Evolutionary conservation across 2,329 filamentous ascomycete species (phyloP).

Genomic region (Botrytis squamosa): DNA sequence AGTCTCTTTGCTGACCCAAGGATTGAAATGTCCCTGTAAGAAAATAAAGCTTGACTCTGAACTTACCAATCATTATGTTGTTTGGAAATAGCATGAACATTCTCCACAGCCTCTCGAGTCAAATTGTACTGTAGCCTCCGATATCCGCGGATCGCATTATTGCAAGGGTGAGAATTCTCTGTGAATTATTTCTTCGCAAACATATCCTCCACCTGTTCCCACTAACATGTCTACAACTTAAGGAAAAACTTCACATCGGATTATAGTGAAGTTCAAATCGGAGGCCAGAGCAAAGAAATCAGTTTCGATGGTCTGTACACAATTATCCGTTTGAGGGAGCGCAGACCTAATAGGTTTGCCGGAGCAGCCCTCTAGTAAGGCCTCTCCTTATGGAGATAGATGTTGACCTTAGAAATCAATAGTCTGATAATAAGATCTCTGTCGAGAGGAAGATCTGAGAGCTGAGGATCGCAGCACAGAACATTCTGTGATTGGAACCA

Average conservation of each 20-base stretch:
- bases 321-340: not conserved
- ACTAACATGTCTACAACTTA: not conserved
- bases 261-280: not conserved
- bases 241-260: not conserved
- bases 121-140: not conserved
- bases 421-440: not conserved
- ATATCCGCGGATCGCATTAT: not conserved
- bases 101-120: not conserved
- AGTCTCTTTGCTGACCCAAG: not conserved
- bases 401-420: not conserved
- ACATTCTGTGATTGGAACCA: not conserved
- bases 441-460: not conserved
- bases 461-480: not conserved
- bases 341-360: not conserved
- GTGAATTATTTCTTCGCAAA: not conserved
- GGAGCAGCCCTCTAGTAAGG: no score
- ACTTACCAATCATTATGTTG: not conserved
- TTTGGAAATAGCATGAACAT: accelerated
- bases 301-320: not conserved
- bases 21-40: not conserved
- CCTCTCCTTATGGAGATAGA: not conserved
- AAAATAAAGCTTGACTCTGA: not conserved
- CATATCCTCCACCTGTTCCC: not conserved
- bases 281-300: not conserved
- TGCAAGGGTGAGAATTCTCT: not conserved